These are phyloP conservation scores for Sporisorium reilianum DNA, from an alignment of 1,284 basidiomycete genomes.

Conservation along the genomic window DNA sequence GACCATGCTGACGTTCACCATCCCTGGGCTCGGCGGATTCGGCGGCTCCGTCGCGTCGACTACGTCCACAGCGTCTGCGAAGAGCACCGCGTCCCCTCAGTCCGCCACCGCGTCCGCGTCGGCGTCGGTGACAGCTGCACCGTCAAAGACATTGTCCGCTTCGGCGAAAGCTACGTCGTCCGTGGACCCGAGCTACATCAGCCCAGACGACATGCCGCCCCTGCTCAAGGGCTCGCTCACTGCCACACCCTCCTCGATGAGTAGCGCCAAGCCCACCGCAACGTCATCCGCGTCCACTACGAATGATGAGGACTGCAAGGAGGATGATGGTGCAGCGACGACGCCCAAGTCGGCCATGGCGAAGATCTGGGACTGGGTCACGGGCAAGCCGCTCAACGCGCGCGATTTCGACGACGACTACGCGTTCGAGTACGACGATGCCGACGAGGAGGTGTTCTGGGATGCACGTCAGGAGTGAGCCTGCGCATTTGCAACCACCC, in stretches of 20 bases:
- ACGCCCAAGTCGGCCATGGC: constrained; percentile 15
- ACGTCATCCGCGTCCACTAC: too few species aligned
- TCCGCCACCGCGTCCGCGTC: constrained; percentile 5
- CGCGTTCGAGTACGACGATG: constrained; percentile 23
- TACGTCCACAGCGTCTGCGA: background rate
- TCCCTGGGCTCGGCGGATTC: constrained; percentile 9
- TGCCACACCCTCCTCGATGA: background rate
- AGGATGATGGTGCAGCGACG: constrained; percentile 4
- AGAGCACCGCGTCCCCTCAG: too few species aligned
- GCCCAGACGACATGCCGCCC: constrained; percentile 26
- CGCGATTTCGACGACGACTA: constrained; percentile 24
- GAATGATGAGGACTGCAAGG: constrained; percentile 19
- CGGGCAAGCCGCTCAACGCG: constrained; percentile 21
- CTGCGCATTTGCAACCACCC: too few species aligned
- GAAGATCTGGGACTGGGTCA: constrained; percentile 43
- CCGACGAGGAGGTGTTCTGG: constrained; percentile 14
- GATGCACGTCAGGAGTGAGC: constrained; percentile 19
- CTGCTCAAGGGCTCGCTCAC: constrained; percentile 23
- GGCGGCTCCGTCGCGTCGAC: background rate
- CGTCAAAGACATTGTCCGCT: constrained; percentile 6
- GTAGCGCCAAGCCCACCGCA: too few species aligned
- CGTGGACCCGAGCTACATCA: constrained; percentile 25
- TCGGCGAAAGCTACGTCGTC: background rate
- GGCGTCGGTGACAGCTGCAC: background rate
- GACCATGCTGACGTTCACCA: constrained; percentile 37